Evolutionary conservation across 2,329 filamentous ascomycete species (phyloP), one percentile per base, ranked within the genome.

Genomic region (Penicillium sp.): DNA sequence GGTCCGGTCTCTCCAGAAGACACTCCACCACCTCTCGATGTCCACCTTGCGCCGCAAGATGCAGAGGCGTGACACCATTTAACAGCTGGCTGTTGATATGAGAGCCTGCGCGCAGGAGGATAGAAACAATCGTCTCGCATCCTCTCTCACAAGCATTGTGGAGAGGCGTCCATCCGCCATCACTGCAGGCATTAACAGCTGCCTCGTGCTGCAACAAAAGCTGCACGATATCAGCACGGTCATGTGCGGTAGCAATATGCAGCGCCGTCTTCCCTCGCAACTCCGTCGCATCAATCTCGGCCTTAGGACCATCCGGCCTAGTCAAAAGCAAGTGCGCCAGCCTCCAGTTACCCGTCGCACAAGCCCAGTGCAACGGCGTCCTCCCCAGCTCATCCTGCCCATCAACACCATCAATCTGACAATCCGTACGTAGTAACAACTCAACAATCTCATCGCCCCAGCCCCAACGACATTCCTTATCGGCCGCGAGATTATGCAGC

Each of bases 341-440:
- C 28, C 73, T 71, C 44, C 75, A 68, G 59, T 83, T 81, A 16
- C 79, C 79, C 40, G 81, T 81, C 22, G 78, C 80, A 31, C 79
- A 81, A 1, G 81, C 81, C 81, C 81, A 84, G 53, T 83, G 75
- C 38, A 84, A 63, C 2, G 82, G 78, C 27, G 79, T 81, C 11
- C 81, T 74, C 9, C 77, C 76, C 20, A 78, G 63, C 46, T 72
- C 71, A 60, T 79, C 77, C 25, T 69, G 67, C 0, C 70, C 73
- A 1, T 63, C 63, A 4, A 61, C 58, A 6, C 71, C 74, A 54
- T 77, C 74, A 27, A 79, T 63, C 10, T 65, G 58, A 51, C 74
- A 73, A 20, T 68, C 63, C 4, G 70, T 72, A 18, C 63, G 57
- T 42, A 79, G 55, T 33, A 79, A 53, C 44, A 75, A 49, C 14